phyloP scores from a whole-genome alignment of 768 basidiomycete species.

The Suillus fuscotomentosus region DNA sequence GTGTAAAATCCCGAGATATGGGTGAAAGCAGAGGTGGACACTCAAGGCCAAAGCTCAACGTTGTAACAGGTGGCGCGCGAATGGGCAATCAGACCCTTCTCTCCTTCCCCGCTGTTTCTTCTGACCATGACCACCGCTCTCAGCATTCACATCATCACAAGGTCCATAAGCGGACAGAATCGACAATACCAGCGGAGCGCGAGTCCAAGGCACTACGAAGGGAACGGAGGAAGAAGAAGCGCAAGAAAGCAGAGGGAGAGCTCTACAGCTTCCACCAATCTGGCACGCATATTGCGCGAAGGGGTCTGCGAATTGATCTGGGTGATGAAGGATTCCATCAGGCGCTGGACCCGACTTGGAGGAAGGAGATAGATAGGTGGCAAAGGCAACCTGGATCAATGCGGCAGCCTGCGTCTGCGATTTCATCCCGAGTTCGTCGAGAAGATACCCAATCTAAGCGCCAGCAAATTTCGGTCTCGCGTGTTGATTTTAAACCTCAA shows the following conservation, averaged over 20 bases:
- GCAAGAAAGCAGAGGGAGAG: conserved; percentile 26
- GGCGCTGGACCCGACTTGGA: conserved; percentile 40
- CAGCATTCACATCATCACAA: conserved; percentile 11
- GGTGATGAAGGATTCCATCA: conserved; percentile 44
- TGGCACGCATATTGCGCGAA: conserved; percentile 34
- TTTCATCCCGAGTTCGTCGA: conserved; percentile 7
- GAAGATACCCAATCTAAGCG: conserved; percentile 16
- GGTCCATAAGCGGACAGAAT: conserved; percentile 10
- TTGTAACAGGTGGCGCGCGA: conserved; percentile 38
- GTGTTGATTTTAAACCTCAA: conserved; percentile 13
- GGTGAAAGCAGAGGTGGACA: conserved; percentile 8
- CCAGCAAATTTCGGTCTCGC: conserved; percentile 8
- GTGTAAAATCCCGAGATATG: conserved; percentile 10
- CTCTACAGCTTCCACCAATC: conserved; percentile 39
- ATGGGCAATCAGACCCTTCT: conserved; percentile 40
- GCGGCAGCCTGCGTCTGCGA: conserved; percentile 11
- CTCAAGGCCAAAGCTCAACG: conserved; percentile 28
- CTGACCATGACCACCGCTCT: conserved; percentile 1
- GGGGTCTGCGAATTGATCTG: conserved; percentile 39
- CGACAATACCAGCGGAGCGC: conserved; percentile 9
- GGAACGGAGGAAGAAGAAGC: conserved; percentile 23
- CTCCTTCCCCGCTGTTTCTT: conserved; percentile 28
- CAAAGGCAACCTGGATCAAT: conserved; percentile 18
- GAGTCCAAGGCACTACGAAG: not conserved
- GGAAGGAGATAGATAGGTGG: conserved; percentile 31